Evolutionary conservation across 352 stramenopile species (phyloP), one percentile per base, ranked within the genome.

Genomic region (Pythium rishiriense): DNA sequence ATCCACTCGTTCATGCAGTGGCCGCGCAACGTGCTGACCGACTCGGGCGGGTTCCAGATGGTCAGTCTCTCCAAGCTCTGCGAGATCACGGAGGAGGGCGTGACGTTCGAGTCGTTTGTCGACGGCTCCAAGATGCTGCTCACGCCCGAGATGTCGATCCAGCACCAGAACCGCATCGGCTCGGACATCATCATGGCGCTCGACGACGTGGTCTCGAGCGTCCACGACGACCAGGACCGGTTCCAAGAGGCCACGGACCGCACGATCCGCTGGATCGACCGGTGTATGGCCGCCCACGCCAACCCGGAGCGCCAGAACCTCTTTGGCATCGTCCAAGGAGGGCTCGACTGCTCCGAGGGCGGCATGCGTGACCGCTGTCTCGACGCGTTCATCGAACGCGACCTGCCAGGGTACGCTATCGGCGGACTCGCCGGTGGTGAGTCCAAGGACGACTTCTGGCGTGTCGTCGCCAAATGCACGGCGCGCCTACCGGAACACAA

Each of bases 11-110:
- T 99, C 70, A 98, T 98, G 92, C 80, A 94, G 65, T 98, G 95
- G 93, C 69, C 78, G 33, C 75, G 84, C 41, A 97, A 97, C 71
- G 81, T 99, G 58, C 74, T 99, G 35, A 99, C 97, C 4, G 97
- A 99, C 79, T 98, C 86, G 39, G 97, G 97, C 53, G 97, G 97
- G 11, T 99, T 99, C 85, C 97, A 99, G 78, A 99, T 99, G 94
- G 95, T 99, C 62, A 97, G 86, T 50, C 79, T 99, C 35, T 87
- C 97, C 26, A 89, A 96, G 59, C 77, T 99, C n/a, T 97, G 94
- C 24, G 78, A 96, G 63, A 97, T 99, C 63, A 98, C 93, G 24
- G 79, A 90, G 64, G 64, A 85, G 28, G 81, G 81, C 53, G 81
- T 90, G 51, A 79, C 78, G 56, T 90, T 90, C 49, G 76, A 90